phyloP scores from a whole-genome alignment of 495 filamentous ascomycete genomes.

The Podospora didyma region DNA sequence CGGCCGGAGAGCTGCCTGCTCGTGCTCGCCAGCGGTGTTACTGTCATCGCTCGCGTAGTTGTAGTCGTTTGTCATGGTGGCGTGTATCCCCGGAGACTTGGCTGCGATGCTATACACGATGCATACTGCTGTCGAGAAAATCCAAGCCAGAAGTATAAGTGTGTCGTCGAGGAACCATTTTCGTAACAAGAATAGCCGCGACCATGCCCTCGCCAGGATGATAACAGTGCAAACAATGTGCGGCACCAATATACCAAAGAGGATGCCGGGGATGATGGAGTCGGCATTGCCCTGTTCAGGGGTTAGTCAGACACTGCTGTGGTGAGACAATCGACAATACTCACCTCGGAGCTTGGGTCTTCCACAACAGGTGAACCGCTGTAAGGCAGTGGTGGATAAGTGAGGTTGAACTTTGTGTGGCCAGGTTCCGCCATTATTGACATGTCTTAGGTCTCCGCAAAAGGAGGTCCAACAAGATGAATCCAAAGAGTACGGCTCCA shows the following conservation, averaged over 20 bases:
- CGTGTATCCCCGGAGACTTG: constrained; percentile 1
- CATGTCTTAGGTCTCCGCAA: background rate
- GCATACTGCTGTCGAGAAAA: constrained; percentile 26
- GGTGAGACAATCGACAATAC: background rate
- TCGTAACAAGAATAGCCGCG: constrained; percentile 23
- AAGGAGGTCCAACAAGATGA: background rate
- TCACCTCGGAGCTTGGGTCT: background rate
- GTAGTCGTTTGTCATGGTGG: background rate
- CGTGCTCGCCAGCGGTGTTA: background rate
- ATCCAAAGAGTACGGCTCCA: background rate
- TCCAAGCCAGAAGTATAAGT: constrained; percentile 24
- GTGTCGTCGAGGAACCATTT: constrained; percentile 32
- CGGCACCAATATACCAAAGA: constrained; percentile 26
- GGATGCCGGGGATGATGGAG: constrained; percentile 19
- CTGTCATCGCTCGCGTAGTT: too few species aligned
- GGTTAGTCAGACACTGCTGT: too few species aligned
- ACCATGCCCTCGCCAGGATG: constrained; percentile 21
- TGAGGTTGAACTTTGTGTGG: constrained; percentile 27
- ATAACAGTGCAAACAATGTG: constrained; percentile 28
- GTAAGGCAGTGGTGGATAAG: constrained; percentile 15
- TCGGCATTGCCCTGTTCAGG: background rate
- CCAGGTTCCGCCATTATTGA: constrained; percentile 14
- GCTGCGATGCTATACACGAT: constrained; percentile 23
- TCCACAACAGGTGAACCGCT: constrained; percentile 1
- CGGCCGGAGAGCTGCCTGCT: constrained; percentile 7